phyloP scores from a whole-genome alignment of 1,139 yeast species.

The Nakaseomyces delphensis region DNA sequence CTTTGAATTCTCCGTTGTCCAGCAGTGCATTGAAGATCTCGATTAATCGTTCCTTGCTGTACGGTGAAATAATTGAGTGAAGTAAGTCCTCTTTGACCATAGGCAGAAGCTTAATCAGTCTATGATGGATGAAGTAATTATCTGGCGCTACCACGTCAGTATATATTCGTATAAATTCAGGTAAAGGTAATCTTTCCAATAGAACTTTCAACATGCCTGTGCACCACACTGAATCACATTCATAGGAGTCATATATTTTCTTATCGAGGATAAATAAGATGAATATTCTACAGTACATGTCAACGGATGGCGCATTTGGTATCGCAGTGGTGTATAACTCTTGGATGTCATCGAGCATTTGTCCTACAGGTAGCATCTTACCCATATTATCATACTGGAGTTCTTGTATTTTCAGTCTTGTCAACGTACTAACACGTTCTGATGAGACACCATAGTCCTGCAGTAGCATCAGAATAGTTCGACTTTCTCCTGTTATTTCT shows the following conservation, averaged over 20 bases:
- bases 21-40: slow-evolving; percentile 19
- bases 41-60: slow-evolving; percentile 5
- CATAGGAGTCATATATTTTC: slow-evolving; percentile 22
- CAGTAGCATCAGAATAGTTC: slow-evolving; percentile 9
- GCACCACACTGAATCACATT: slow-evolving; percentile 17
- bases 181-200: neutral
- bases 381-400: slow-evolving; percentile 17
- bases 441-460: slow-evolving; percentile 16
- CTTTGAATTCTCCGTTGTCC: slow-evolving; percentile 16
- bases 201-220: slow-evolving; percentile 9
- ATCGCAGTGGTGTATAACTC: slow-evolving; percentile 8
- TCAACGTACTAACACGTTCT: slow-evolving; percentile 7
- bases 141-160: slow-evolving; percentile 14
- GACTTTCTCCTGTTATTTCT: neutral
- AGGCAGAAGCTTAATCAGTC: slow-evolving; percentile 21
- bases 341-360: slow-evolving; percentile 13
- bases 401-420: slow-evolving; percentile 7
- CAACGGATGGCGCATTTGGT: slow-evolving; percentile 8
- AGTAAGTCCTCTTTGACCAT: slow-evolving; percentile 9
- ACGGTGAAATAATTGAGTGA: neutral
- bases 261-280: slow-evolving; percentile 24
- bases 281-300: slow-evolving; percentile 13
- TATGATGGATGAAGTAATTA: slow-evolving; percentile 22
- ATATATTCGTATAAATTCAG: slow-evolving; percentile 12
- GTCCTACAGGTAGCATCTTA: slow-evolving; percentile 18